Evolutionary conservation across 352 stramenopile species (phyloP).

Genomic region (Chrysophaeum taylorii): DNA sequence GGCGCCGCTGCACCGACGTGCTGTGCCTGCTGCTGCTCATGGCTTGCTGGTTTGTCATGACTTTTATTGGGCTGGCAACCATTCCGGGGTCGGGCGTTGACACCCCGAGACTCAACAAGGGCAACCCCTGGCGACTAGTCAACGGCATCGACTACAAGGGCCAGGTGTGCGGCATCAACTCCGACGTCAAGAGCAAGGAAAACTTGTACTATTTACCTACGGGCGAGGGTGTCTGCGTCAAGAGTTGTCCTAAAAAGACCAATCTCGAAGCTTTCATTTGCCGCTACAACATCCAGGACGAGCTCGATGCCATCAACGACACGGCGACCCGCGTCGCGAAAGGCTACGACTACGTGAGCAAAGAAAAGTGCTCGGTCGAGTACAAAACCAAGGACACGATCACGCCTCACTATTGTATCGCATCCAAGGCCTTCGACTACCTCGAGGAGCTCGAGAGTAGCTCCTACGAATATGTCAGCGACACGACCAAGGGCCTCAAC

Average conservation of each 20-base stretch:
- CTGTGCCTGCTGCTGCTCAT: constrained; percentile 52
- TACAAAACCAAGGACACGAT: constrained; percentile 31
- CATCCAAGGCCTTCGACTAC: not conserved
- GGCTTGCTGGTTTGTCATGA: constrained; percentile 50
- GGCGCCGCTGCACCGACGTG: constrained; percentile 50
- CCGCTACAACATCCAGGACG: constrained; percentile 21
- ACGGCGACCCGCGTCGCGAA: constrained; percentile 9
- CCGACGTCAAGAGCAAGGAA: constrained; percentile 22
- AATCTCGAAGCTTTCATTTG: constrained; percentile 31
- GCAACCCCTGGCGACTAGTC: constrained; percentile 37
- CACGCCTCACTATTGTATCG: constrained; percentile 31
- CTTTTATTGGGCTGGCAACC: constrained; percentile 31
- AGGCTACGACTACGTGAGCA: constrained; percentile 23
- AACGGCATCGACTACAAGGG: constrained; percentile 61
- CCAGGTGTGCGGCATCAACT: constrained; percentile 56
- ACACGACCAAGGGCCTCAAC: constrained; percentile 22
- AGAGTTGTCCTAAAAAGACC: constrained; percentile 40
- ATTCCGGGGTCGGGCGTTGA: not conserved
- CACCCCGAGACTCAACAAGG: not conserved
- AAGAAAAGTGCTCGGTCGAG: constrained; percentile 25
- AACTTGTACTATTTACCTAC: constrained; percentile 44
- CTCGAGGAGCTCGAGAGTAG: constrained; percentile 6
- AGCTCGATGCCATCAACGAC: not conserved
- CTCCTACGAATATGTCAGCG: constrained; percentile 14
- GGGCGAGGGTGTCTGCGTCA: constrained; percentile 52